Conservation (phyloP, 257 asterid genomes). For the Fraxinus anomala region DNA sequence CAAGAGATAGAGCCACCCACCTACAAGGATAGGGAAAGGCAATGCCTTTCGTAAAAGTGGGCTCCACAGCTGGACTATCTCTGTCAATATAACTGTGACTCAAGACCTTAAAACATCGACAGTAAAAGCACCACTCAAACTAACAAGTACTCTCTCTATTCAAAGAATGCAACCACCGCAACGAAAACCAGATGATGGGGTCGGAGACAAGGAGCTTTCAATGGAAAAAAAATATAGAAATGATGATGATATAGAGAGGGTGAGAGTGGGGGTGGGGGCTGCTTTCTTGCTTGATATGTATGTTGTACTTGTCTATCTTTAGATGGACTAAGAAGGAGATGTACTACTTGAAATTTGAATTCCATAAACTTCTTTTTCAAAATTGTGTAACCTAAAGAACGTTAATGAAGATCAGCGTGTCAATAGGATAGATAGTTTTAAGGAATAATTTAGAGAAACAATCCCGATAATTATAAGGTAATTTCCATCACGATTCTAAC, state of each 20-base stretch:
- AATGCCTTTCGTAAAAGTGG: conserved; percentile 24
- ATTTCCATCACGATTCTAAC: too few species aligned
- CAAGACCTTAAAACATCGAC: conserved; percentile 28
- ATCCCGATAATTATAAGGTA: too few species aligned
- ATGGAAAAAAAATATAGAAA: not conserved
- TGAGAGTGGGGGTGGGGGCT: not conserved
- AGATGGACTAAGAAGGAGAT: not conserved
- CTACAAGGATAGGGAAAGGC: conserved; percentile 21
- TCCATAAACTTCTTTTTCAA: not conserved
- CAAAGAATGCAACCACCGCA: conserved; percentile 45
- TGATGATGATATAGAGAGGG: not conserved
- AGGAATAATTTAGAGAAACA: too few species aligned
- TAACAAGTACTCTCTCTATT: conserved; percentile 23
- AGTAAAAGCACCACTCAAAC: conserved; percentile 34
- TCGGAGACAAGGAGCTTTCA: conserved; percentile 38
- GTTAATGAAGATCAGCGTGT: too few species aligned
- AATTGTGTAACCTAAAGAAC: too few species aligned
- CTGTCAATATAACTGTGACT: conserved; percentile 28
- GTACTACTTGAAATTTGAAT: too few species aligned
- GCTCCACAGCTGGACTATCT: conserved; percentile 32
- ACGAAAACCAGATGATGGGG: conserved; percentile 30
- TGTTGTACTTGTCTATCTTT: not conserved
- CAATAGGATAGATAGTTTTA: too few species aligned
- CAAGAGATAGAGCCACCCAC: too few species aligned
- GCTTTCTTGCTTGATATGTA: not conserved